Evolutionary conservation across 164 flowering plant species (phyloP).

Genomic region (Magnolia officinalis): DNA sequence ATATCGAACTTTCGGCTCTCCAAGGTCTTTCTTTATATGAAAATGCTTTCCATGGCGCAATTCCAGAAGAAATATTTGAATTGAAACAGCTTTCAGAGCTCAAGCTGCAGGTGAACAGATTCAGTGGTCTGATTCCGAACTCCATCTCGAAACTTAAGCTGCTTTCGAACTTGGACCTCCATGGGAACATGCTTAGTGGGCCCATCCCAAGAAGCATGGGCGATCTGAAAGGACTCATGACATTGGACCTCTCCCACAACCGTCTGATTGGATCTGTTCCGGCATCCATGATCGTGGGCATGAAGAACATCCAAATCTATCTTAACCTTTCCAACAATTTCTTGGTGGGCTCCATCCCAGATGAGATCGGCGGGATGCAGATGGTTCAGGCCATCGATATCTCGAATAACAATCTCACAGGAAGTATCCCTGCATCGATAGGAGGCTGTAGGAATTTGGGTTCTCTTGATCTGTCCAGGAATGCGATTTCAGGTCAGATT

Average conservation of each 20-base stretch:
- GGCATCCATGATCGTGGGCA: constrained; percentile 31
- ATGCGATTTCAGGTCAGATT: constrained; percentile 45
- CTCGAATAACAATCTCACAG: constrained; percentile 67
- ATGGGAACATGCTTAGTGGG: constrained; percentile 60
- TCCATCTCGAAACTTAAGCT: constrained; percentile 45
- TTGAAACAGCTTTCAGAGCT: constrained; percentile 48
- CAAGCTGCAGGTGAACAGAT: constrained; percentile 39
- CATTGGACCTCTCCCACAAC: constrained; percentile 70
- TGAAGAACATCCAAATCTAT: constrained; percentile 46
- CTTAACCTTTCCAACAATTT: constrained; percentile 63
- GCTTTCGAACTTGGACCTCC: constrained; percentile 54
- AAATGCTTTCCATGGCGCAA: constrained; percentile 54
- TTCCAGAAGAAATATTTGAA: constrained; percentile 43
- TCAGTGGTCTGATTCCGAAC: constrained; percentile 58
- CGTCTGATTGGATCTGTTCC: constrained; percentile 57
- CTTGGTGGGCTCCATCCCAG: constrained; percentile 47
- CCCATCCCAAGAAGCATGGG: constrained; percentile 52
- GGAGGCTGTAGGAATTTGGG: constrained; percentile 52
- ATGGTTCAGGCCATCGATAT: constrained; percentile 70
- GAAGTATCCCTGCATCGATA: constrained; percentile 49
- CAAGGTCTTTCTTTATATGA: constrained; percentile 52
- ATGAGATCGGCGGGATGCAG: constrained; percentile 57
- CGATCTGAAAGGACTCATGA: constrained; percentile 31
- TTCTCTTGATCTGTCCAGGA: constrained; percentile 60
- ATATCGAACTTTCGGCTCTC: constrained; percentile 51